Evolutionary conservation across 2,329 filamentous ascomycete species (phyloP).

Genomic region (Aspergillus aculeatinus): DNA sequence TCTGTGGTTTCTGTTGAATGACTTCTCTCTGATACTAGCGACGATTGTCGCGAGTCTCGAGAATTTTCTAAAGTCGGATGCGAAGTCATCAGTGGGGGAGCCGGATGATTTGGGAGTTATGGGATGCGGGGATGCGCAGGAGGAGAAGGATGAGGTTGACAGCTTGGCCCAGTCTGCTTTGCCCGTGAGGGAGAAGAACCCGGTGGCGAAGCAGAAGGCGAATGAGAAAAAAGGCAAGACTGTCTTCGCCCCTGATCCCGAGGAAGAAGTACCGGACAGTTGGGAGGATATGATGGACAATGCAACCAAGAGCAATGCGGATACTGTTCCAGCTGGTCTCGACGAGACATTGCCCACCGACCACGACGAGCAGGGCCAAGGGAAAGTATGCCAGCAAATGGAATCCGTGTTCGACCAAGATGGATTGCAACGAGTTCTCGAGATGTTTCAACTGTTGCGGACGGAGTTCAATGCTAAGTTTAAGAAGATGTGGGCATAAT

Average conservation of each 20-base stretch:
- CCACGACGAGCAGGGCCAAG: not conserved
- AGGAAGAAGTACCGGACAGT: constrained; percentile 20
- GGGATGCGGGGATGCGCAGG: constrained; percentile 30
- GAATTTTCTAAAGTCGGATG: constrained; percentile 30
- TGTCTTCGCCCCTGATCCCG: not conserved
- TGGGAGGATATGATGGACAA: constrained; percentile 25
- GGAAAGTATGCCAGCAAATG: constrained; percentile 5
- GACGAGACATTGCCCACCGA: not conserved
- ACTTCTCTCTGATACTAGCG: constrained; percentile 56
- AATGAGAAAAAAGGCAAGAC: too few relatives aligned
- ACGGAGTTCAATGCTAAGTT: constrained; percentile 38
- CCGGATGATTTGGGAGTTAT: constrained; percentile 24
- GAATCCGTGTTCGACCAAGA: not conserved
- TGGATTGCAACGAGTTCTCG: constrained; percentile 22
- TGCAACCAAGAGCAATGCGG: not conserved
- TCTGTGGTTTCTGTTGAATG: constrained; percentile 71
- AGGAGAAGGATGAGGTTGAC: constrained; percentile 20
- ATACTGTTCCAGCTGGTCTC: not conserved
- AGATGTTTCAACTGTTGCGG: constrained; percentile 31
- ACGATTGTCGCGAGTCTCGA: constrained; percentile 37
- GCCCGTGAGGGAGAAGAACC: not conserved
- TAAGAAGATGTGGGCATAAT: constrained; percentile 32
- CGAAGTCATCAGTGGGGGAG: not conserved
- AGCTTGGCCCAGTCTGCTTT: not conserved
- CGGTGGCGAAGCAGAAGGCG: not conserved